phyloP scores from a whole-genome alignment of 2,329 filamentous ascomycete species.

The Helotiales sp. region DNA sequence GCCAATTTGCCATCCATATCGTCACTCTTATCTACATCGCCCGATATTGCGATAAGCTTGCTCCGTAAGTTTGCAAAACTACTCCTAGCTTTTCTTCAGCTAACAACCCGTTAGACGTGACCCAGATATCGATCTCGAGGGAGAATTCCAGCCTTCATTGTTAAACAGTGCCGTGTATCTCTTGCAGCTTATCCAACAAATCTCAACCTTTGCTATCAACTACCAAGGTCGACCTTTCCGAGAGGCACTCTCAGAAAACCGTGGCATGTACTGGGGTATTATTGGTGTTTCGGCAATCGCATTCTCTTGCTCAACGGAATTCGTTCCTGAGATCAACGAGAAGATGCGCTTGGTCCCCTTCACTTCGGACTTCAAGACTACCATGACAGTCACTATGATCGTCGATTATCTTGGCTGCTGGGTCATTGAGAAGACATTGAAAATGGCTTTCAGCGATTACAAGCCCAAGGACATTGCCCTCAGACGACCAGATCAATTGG shows the following conservation, averaged over 20 bases:
- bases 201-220: slow-evolving; percentile 98
- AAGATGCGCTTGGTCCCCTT: slow-evolving; percentile 93
- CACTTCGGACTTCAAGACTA: slow-evolving; percentile 83
- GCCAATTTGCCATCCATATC: slow-evolving; percentile 96
- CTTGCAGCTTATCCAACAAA: slow-evolving; percentile 96
- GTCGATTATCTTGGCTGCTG: slow-evolving; percentile 88
- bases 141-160: slow-evolving; percentile 90
- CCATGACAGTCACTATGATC: slow-evolving; percentile 83
- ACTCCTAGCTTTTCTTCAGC: neutral
- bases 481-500: slow-evolving; percentile 83
- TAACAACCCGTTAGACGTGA: slow-evolving; percentile 51
- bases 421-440: slow-evolving; percentile 84
- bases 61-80: slow-evolving; percentile 69
- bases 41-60: slow-evolving; percentile 81
- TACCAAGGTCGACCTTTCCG: slow-evolving; percentile 98
- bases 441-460: slow-evolving; percentile 87
- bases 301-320: slow-evolving; percentile 93
- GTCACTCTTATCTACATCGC: slow-evolving; percentile 93
- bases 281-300: slow-evolving; percentile 87
- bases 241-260: slow-evolving; percentile 80
- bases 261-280: slow-evolving; percentile 97
- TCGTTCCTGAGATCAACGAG: slow-evolving; percentile 93
- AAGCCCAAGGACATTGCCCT: slow-evolving; percentile 91
- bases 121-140: slow-evolving; percentile 82
- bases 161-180: slow-evolving; percentile 98